Evolutionary conservation across 2,329 filamentous ascomycete genomes (phyloP).

Genomic region (Talaromyces atroroseus): DNA sequence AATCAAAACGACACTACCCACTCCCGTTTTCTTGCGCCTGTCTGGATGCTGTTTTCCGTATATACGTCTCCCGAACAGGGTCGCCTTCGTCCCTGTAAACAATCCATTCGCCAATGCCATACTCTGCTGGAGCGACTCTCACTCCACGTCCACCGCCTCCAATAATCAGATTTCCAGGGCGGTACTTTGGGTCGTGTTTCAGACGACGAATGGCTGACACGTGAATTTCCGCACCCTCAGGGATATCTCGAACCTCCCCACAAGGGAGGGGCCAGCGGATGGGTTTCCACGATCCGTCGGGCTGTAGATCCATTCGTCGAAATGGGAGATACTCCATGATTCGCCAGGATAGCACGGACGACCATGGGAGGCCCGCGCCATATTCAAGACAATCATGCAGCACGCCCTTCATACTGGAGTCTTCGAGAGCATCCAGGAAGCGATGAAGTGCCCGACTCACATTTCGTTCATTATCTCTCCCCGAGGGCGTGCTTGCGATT

Average conservation of each 20-base stretch:
- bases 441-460: constrained; percentile 25
- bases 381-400: constrained; percentile 70
- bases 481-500: constrained; percentile 7
- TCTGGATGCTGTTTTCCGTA: constrained; percentile 36
- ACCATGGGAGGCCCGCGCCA: constrained; percentile 50
- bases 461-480: constrained; percentile 18
- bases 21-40: not conserved
- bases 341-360: constrained; percentile 63
- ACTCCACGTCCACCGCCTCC: constrained; percentile 71
- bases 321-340: constrained; percentile 80
- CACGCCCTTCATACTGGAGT: constrained; percentile 47
- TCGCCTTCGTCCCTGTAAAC: constrained; percentile 61
- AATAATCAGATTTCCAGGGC: constrained; percentile 73
- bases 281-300: constrained; percentile 69
- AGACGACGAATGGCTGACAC: constrained; percentile 69
- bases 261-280: constrained; percentile 75
- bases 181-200: constrained; percentile 57
- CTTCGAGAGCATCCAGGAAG: constrained; percentile 57
- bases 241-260: constrained; percentile 73
- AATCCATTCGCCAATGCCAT: constrained; percentile 68
- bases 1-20: not conserved
- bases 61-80: constrained; percentile 63
- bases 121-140: constrained; percentile 53
- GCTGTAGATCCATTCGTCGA: constrained; percentile 69
- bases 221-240: constrained; percentile 64